Conservation (phyloP, 345 rosid species). For the Combretum micranthum region DNA sequence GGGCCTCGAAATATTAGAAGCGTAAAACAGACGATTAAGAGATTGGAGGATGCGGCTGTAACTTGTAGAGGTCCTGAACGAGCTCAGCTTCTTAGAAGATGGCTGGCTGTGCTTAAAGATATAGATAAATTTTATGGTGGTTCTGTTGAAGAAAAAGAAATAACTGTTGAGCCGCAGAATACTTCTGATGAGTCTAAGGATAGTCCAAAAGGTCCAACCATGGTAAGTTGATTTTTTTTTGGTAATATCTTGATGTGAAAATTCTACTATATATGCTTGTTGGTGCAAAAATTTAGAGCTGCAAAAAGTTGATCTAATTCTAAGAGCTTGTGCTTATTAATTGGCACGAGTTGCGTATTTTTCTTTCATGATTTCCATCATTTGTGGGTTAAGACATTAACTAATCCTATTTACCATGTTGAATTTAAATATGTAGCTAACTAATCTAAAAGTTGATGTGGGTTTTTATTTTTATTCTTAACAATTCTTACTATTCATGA, state of each 20-base stretch:
- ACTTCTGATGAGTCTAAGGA: constrained; percentile 49
- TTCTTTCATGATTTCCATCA: too few species aligned
- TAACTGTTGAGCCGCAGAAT: constrained; percentile 30
- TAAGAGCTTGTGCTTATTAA: too few species aligned
- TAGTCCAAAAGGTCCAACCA: constrained; percentile 26
- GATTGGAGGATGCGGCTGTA: constrained; percentile 85
- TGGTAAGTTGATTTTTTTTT: constrained; percentile 30
- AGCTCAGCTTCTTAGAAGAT: constrained; percentile 60
- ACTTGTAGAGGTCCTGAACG: constrained; percentile 73
- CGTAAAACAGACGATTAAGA: constrained; percentile 58
- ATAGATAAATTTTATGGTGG: constrained; percentile 31
- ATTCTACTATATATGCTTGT: background rate
- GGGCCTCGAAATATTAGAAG: constrained; percentile 55
- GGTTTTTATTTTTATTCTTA: too few species aligned
- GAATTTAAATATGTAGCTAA: too few species aligned
- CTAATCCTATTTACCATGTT: too few species aligned
- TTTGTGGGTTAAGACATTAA: too few species aligned
- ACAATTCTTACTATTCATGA: too few species aligned
- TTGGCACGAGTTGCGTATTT: too few species aligned
- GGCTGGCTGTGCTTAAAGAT: constrained; percentile 76
- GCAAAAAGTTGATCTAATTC: too few species aligned
- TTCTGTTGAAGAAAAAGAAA: constrained; percentile 38
- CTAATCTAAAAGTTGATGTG: too few species aligned
- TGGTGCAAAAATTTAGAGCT: too few species aligned
- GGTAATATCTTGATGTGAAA: background rate